These are phyloP conservation scores for Pythium folliculosum DNA, from an alignment of 352 stramenopile genomes.

Conservation along the genomic window DNA sequence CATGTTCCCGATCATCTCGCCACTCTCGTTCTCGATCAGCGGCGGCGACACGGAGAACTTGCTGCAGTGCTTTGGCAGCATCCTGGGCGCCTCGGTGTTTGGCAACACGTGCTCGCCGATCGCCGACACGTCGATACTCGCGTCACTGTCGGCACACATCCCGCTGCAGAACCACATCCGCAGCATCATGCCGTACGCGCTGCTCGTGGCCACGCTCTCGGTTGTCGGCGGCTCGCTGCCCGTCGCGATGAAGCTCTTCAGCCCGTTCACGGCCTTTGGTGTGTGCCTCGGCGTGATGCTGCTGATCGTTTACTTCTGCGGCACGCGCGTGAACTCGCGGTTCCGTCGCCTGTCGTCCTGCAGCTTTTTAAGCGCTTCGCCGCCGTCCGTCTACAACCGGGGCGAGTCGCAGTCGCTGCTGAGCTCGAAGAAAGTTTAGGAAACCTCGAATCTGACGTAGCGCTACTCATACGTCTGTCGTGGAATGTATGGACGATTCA, in stretches of 20 bases:
- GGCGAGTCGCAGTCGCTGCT: conserved; percentile 60
- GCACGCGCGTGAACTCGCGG: conserved; percentile 74
- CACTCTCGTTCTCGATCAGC: conserved; percentile 83
- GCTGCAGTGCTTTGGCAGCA: conserved; percentile 85
- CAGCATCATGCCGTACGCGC: conserved; percentile 83
- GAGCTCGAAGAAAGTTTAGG: conserved; percentile 27
- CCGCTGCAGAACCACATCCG: conserved; percentile 82
- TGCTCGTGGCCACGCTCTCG: conserved; percentile 71
- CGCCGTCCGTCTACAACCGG: conserved; percentile 46
- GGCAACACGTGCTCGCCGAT: conserved; percentile 92
- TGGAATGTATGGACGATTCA: not conserved
- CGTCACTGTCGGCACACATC: conserved; percentile 75
- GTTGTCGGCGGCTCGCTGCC: conserved; percentile 70
- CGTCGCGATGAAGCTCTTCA: conserved; percentile 74
- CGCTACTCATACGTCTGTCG: not conserved
- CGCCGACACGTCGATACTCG: conserved; percentile 92
- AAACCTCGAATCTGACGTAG: not conserved
- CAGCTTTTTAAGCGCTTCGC: conserved; percentile 71
- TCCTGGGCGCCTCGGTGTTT: conserved; percentile 86
- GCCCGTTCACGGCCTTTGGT: conserved; percentile 78
- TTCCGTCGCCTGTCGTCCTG: conserved; percentile 76
- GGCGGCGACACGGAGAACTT: conserved; percentile 80
- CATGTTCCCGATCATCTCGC: conserved; percentile 91
- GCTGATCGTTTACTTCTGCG: conserved; percentile 79
- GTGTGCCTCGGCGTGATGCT: conserved; percentile 72